Evolutionary conservation across 1,139 yeast genomes (phyloP).

Genomic region (Candida smagusa): DNA sequence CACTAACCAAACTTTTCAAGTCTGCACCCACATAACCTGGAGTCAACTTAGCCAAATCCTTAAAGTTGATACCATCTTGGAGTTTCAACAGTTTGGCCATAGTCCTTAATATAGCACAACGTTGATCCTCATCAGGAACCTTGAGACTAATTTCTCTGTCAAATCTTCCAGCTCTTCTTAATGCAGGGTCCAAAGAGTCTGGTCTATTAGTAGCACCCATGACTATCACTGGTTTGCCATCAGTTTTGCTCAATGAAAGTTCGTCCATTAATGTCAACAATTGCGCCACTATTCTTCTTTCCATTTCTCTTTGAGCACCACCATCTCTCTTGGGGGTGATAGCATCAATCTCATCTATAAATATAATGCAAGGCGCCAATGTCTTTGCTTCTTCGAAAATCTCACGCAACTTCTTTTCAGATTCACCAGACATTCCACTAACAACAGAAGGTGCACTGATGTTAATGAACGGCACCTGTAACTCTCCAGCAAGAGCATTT

Average conservation of each 20-base stretch:
- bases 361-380: conserved; percentile 87
- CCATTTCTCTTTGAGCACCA: conserved; percentile 98
- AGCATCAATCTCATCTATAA: conserved; percentile 96
- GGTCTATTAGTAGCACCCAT: conserved; percentile 70
- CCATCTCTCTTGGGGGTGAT: conserved; percentile 95
- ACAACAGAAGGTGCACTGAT: conserved; percentile 95
- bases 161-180: conserved; percentile 89
- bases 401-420: conserved; percentile 90
- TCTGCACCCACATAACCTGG: conserved; percentile 99
- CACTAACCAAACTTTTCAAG: conserved; percentile 86
- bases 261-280: conserved; percentile 93
- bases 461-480: conserved; percentile 87
- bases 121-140: conserved; percentile 86
- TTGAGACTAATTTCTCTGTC: conserved; percentile 59
- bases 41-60: conserved; percentile 79
- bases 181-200: conserved; percentile 96
- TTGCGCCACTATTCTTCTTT: conserved; percentile 94
- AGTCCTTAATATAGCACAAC: conserved; percentile 71
- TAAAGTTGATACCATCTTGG: conserved; percentile 62
- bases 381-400: conserved; percentile 88
- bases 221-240: conserved; percentile 78
- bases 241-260: conserved; percentile 79
- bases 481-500: conserved; percentile 91
- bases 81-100: conserved; percentile 63
- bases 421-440: conserved; percentile 99